These are phyloP conservation scores for Penicillium tannophilum DNA, from an alignment of 495 filamentous ascomycete species.

Conservation along the genomic window DNA sequence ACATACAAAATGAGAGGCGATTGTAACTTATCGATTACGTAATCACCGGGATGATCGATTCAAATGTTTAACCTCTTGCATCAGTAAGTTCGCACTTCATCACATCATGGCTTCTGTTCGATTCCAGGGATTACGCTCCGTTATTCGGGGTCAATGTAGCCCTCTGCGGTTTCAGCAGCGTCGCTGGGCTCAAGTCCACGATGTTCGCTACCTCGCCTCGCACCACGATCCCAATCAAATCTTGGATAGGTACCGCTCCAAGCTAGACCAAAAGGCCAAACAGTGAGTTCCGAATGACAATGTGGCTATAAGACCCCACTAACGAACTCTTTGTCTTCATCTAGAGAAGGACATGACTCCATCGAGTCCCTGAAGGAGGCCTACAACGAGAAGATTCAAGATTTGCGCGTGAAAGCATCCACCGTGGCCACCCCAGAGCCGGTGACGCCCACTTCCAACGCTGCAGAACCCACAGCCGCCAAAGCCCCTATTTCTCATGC, in stretches of 20 bases:
- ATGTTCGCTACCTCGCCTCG: constrained; percentile 83
- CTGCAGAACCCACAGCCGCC: constrained; percentile 33
- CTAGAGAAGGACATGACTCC: constrained; percentile 70
- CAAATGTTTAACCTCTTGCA: background rate
- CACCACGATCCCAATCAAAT: constrained; percentile 63
- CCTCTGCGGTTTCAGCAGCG: constrained; percentile 58
- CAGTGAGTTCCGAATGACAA: constrained; percentile 49
- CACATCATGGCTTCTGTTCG: constrained; percentile 38
- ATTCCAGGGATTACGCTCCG: constrained; percentile 33
- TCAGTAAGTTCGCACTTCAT: background rate
- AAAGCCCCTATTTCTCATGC: constrained; percentile 37
- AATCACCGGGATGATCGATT: background rate
- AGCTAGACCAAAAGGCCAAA: constrained; percentile 82
- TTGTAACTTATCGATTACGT: background rate
- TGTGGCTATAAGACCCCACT: background rate
- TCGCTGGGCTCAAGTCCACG: constrained; percentile 89
- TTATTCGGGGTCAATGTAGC: constrained; percentile 30
- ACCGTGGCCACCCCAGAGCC: constrained; percentile 57
- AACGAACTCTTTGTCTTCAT: background rate
- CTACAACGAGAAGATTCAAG: constrained; percentile 79
- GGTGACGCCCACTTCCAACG: constrained; percentile 28
- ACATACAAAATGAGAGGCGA: too few relatives aligned
- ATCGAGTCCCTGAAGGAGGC: constrained; percentile 77
- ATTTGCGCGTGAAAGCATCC: constrained; percentile 61
- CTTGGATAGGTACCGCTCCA: constrained; percentile 81